These are phyloP conservation scores for Penicillium sp. DNA, from an alignment of 2,329 filamentous ascomycete genomes.

Conservation along the genomic window DNA sequence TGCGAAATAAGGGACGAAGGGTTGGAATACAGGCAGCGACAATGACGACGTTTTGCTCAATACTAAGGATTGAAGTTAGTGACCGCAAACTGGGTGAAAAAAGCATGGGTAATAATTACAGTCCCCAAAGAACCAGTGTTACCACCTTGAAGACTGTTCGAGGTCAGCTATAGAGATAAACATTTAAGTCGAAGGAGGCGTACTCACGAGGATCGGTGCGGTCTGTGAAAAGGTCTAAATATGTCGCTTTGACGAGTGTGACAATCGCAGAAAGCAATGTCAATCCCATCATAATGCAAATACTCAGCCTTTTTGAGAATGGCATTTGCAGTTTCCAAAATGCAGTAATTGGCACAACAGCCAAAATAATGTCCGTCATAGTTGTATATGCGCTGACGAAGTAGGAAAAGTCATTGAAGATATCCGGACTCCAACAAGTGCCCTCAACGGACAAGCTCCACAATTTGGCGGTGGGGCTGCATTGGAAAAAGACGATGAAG, in stretches of 20 bases:
- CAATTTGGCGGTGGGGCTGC: conserved; percentile 19
- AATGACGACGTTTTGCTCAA: conserved; percentile 34
- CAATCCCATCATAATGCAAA: conserved; percentile 31
- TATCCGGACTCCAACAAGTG: conserved; percentile 23
- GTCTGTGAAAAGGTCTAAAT: conserved; percentile 26
- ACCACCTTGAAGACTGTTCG: conserved; percentile 6
- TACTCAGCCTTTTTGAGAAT: conserved; percentile 20
- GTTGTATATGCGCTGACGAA: conserved; percentile 30
- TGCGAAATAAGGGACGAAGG: conserved; percentile 28
- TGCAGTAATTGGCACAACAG: conserved; percentile 24
- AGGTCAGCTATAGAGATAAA: conserved; percentile 12
- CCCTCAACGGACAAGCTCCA: conserved; percentile 22
- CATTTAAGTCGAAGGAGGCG: not conserved
- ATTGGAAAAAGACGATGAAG: conserved; percentile 29
- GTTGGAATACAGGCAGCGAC: conserved; percentile 30
- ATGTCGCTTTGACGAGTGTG: conserved; percentile 30
- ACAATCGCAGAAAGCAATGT: conserved; percentile 29
- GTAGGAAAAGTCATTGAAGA: conserved; percentile 27
- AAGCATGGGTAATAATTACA: conserved; percentile 11
- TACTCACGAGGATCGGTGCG: conserved; percentile 26
- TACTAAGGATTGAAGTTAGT: conserved; percentile 6
- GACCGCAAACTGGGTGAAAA: not conserved
- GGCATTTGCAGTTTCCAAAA: conserved; percentile 32
- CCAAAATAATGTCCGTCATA: conserved; percentile 30
- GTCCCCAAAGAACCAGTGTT: conserved; percentile 22